Evolutionary conservation across 257 asterid genomes (phyloP).

Genomic region (Ilex asprella): DNA sequence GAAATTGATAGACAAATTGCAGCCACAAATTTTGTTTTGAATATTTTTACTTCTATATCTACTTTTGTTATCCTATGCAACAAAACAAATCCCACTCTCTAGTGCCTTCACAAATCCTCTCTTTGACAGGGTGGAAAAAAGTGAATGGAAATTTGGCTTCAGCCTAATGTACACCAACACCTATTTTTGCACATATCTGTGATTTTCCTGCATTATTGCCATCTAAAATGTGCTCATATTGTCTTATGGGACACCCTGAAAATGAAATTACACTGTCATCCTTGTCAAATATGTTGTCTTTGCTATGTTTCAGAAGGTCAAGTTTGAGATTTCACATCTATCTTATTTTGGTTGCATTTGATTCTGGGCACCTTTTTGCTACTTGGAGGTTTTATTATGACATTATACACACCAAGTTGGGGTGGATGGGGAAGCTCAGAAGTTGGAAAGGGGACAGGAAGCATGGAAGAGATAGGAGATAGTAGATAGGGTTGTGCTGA

Average conservation of each 20-base stretch:
- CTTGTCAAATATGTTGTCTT: not conserved
- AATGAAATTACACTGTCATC: constrained; percentile 1
- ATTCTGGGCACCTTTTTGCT: constrained; percentile 14
- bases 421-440: not conserved
- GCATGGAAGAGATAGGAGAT: constrained; percentile 13
- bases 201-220: constrained; percentile 19
- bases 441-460: no score
- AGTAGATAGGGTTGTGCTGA: not conserved
- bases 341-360: constrained; percentile 12
- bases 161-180: not conserved
- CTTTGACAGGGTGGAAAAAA: constrained; percentile 16
- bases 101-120: constrained; percentile 23
- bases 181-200: constrained; percentile 4
- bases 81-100: constrained; percentile 22
- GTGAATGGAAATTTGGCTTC: constrained; percentile 22
- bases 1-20: constrained; percentile 31
- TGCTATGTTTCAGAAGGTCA: not conserved
- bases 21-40: constrained; percentile 41
- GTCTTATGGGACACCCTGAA: constrained; percentile 1
- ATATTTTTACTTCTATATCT: constrained; percentile 14
- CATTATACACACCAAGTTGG: not conserved
- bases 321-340: not conserved
- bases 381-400: constrained; percentile 1
- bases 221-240: constrained; percentile 14
- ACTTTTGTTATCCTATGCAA: constrained; percentile 28